Evolutionary conservation across 2,329 filamentous ascomycete genomes (phyloP), one percentile per base, ranked within the genome.

Genomic region (Biscogniauxia sp.): DNA sequence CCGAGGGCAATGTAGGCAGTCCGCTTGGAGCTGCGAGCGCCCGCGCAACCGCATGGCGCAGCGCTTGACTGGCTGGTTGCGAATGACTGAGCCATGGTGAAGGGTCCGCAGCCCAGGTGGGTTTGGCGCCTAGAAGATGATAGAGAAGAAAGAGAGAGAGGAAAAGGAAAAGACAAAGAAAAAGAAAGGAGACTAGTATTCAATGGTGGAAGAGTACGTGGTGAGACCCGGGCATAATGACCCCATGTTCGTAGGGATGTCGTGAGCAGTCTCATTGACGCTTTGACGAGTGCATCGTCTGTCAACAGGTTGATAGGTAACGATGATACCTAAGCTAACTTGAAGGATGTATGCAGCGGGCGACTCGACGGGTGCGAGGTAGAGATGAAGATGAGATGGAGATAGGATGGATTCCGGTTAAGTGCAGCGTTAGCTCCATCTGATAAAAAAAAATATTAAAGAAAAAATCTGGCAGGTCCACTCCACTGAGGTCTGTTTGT

Each of bases 1-100:
- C 95, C 95, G 6, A 99, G 80, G 7, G 94, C 95, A 69, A 99
- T 86, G 73, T 91, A 96, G 0, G 90, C 92, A 52, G 76, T 82
- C 66, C 75, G 77, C 67, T 71, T 53, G 69, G 49, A 37, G 50
- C 55, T 55, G 60, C 59, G 66, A 58, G 62, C 60, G 61, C 64
- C 23, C 52, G 71, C 68, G 58, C 72, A 71, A 54, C 65, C 67
- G 58, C 70, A 68, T 56, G 58, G 51, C 20, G 59, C 63, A 52
- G 67, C 63, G 28, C 62, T 61, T 5, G 64, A 32, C 23, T 68
- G 61, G 45, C 60, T 62, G 2, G 62, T 50, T 52, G 69, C 61
- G 4, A 70, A 64, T 49, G 63, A 54, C 19, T 63, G 65, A 23
- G 68, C 63, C 69, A 70, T 72, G 32, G 56, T 68, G 56, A 28